Percentiles rank a stretch among this genome's conserved stretches.
phyloP scores from a whole-genome alignment of 2,329 filamentous ascomycete species.

The Intubia oerlemansii region DNA sequence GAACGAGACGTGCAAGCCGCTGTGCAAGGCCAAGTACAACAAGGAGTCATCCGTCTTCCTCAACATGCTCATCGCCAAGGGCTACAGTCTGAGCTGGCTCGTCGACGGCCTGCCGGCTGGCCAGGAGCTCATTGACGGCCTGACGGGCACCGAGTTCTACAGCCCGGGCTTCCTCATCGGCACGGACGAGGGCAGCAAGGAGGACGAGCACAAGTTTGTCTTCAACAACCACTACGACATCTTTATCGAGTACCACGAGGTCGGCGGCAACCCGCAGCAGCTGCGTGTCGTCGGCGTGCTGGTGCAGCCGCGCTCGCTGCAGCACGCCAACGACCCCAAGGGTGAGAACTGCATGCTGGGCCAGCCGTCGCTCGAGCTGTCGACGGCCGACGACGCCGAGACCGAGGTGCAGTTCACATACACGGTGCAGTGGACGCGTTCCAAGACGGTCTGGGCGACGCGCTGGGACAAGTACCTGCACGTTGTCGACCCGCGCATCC shows the following conservation, averaged over 20 bases:
- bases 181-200: slow-evolving; percentile 19
- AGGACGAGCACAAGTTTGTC: slow-evolving; percentile 22
- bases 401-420: slow-evolving; percentile 73
- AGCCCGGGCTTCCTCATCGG: slow-evolving; percentile 80
- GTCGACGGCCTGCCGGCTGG: slow-evolving; percentile 87
- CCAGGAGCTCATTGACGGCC: slow-evolving; percentile 56
- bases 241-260: slow-evolving; percentile 73
- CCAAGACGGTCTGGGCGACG: slow-evolving; percentile 77
- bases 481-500: slow-evolving; percentile 92
- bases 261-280: slow-evolving; percentile 41
- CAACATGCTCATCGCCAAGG: slow-evolving; percentile 60
- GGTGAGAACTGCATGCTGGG: slow-evolving; percentile 38
- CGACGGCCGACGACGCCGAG: slow-evolving; percentile 26
- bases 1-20: slow-evolving; percentile 69
- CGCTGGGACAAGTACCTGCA: slow-evolving; percentile 98
- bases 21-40: slow-evolving; percentile 49
- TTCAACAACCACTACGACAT: slow-evolving; percentile 97
- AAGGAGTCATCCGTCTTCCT: slow-evolving; percentile 53
- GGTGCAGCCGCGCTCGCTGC: slow-evolving; percentile 59
- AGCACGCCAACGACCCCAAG: slow-evolving; percentile 26
- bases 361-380: slow-evolving; percentile 38
- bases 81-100: slow-evolving; percentile 87
- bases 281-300: slow-evolving; percentile 82
- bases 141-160: slow-evolving; percentile 63
- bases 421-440: slow-evolving; percentile 73